Conservation (phyloP, 2,329 filamentous ascomycete species). For the Madurella mycetomatis region DNA sequence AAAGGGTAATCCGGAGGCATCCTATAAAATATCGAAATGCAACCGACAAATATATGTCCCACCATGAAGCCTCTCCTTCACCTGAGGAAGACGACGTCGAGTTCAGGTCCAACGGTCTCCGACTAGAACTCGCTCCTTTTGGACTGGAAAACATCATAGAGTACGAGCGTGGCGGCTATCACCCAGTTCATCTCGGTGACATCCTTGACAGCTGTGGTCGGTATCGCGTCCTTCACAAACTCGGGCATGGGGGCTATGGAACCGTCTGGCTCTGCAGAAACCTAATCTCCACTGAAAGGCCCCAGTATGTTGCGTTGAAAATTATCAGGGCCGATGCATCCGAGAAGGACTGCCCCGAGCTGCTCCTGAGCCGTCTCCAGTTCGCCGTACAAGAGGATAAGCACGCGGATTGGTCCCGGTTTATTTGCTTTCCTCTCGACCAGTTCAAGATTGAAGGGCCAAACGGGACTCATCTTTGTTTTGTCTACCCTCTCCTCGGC, state of each 20-base stretch:
- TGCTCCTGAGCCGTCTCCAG: slow-evolving; percentile 19
- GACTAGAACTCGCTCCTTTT: background rate
- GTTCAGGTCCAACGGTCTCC: background rate
- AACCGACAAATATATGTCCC: no score
- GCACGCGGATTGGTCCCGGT: background rate
- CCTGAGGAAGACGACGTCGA: no score
- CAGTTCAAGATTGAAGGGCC: slow-evolving; percentile 26
- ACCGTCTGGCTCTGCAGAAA: slow-evolving; percentile 41
- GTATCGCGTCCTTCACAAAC: slow-evolving; percentile 39
- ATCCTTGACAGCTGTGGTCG: slow-evolving; percentile 34
- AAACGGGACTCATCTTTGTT: slow-evolving; percentile 27
- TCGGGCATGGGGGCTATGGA: slow-evolving; percentile 39
- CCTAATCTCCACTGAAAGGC: background rate
- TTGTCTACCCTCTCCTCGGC: slow-evolving; percentile 27
- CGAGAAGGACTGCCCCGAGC: slow-evolving; percentile 19
- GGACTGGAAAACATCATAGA: slow-evolving; percentile 8
- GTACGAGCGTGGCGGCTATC: slow-evolving; percentile 36
- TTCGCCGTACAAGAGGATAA: background rate
- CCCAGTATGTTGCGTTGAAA: slow-evolving; percentile 32
- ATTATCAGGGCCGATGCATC: slow-evolving; percentile 28
- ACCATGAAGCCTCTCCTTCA: no score
- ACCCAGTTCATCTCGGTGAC: slow-evolving; percentile 39
- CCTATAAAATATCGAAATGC: no score
- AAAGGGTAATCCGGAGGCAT: no score
- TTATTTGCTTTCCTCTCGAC: slow-evolving; percentile 22